Percentiles rank a stretch among this genome's conserved stretches.
Evolutionary conservation across 805 yeast genomes (phyloP).

Genomic region (Lachancea kluyveri): DNA sequence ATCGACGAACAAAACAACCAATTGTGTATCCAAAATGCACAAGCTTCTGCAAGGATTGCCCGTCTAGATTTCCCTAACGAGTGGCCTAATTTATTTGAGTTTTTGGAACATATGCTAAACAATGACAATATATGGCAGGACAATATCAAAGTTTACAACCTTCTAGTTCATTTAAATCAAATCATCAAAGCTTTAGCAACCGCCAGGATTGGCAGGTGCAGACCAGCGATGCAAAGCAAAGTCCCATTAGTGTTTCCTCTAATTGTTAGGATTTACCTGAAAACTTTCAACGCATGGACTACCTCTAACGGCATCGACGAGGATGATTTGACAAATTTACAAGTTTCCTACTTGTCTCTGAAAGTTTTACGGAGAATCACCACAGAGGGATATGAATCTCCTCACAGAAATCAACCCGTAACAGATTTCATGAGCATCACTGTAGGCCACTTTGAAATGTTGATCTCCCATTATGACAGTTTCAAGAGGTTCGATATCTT

Average conservation of each 20-base stretch:
- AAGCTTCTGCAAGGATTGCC: constrained; percentile 70
- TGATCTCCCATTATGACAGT: constrained; percentile 50
- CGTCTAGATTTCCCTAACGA: constrained; percentile 80
- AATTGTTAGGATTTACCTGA: constrained; percentile 51
- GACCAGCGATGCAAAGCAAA: constrained; percentile 69
- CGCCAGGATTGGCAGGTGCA: constrained; percentile 77
- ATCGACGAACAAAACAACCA: constrained; percentile 68
- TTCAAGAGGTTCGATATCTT: constrained; percentile 35
- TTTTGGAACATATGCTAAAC: constrained; percentile 41
- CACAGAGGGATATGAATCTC: constrained; percentile 69
- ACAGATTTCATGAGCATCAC: constrained; percentile 54
- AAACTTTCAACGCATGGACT: constrained; percentile 61
- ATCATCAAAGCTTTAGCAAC: constrained; percentile 66
- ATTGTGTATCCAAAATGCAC: constrained; percentile 77
- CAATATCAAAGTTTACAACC: constrained; percentile 52
- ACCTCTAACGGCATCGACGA: constrained; percentile 26
- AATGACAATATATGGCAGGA: constrained; percentile 39
- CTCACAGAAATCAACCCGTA: constrained; percentile 50
- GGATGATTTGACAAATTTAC: constrained; percentile 45
- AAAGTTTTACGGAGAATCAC: constrained; percentile 70
- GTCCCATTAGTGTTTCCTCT: constrained; percentile 57
- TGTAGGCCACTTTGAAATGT: constrained; percentile 51
- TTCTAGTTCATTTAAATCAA: constrained; percentile 66
- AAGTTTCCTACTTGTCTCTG: constrained; percentile 69
- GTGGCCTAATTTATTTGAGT: constrained; percentile 80